Percentiles rank a stretch among this genome's conserved stretches.
These are phyloP conservation scores for Mortierella sp. DNA, from an alignment of 371 early-diverging fungal species.

Conservation along the genomic window DNA sequence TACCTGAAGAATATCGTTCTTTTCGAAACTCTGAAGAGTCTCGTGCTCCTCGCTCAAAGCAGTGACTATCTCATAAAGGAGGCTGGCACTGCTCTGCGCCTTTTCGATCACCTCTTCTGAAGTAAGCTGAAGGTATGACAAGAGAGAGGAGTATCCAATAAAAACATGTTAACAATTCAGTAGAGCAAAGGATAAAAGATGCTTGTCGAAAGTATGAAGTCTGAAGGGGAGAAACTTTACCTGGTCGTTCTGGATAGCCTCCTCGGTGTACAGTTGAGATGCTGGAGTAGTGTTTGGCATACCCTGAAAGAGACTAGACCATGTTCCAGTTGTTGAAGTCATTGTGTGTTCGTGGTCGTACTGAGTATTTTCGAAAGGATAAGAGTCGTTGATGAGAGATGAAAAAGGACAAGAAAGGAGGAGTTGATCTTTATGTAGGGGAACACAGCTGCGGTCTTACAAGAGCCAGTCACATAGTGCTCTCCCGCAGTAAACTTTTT, in stretches of 20 bases:
- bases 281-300: constrained; percentile 17
- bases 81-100: constrained; percentile 37
- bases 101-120: constrained; percentile 38
- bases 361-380: neutral
- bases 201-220: neutral
- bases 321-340: constrained; percentile 34
- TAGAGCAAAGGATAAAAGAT: neutral
- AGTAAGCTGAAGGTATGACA: constrained; percentile 16
- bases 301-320: constrained; percentile 38
- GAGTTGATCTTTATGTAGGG: neutral
- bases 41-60: constrained; percentile 21
- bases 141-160: neutral
- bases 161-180: too few relatives aligned
- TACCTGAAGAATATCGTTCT: constrained; percentile 46
- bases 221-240: neutral
- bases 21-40: constrained; percentile 10
- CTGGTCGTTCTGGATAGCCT: constrained; percentile 36
- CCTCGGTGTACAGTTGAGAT: constrained; percentile 36
- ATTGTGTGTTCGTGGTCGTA: constrained; percentile 10
- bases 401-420: neutral
- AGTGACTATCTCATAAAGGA: constrained; percentile 34
- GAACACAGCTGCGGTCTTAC: neutral
- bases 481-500: neutral
- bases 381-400: neutral
- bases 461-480: neutral